A percentile compares a stretch with the other conserved stretches of the same genome.
Conservation (phyloP, 2,329 filamentous ascomycete species). For the Penicillium capsulatum region DNA sequence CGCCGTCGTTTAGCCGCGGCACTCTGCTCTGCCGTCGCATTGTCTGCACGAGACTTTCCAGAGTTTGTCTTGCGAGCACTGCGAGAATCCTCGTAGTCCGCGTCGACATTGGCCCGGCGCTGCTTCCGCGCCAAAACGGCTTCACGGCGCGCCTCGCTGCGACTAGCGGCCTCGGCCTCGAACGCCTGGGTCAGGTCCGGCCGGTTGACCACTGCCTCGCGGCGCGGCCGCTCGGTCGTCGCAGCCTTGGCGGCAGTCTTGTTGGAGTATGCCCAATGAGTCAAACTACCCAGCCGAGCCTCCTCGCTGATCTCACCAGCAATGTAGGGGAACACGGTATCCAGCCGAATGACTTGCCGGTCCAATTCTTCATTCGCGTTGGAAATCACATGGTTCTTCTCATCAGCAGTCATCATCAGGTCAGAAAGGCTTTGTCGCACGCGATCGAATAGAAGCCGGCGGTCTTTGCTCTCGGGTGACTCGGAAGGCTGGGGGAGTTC, state of each 20-base stretch:
- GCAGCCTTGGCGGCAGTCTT: constrained; percentile 58
- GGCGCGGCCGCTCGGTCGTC: constrained; percentile 66
- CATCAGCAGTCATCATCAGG: constrained; percentile 85
- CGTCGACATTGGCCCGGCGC: constrained; percentile 67
- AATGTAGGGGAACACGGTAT: constrained; percentile 81
- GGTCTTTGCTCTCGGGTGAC: constrained; percentile 35
- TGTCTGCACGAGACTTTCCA: constrained; percentile 48
- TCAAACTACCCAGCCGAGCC: constrained; percentile 83
- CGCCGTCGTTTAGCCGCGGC: constrained; percentile 67
- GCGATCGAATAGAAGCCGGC: constrained; percentile 70
- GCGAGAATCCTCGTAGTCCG: constrained; percentile 68
- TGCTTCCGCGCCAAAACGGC: constrained; percentile 73
- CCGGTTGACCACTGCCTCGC: constrained; percentile 73
- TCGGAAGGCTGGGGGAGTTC: constrained; percentile 29
- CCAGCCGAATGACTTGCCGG: constrained; percentile 77
- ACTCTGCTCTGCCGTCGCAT: constrained; percentile 21
- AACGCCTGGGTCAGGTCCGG: constrained; percentile 61
- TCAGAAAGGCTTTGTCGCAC: constrained; percentile 74
- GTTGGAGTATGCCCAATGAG: constrained; percentile 93
- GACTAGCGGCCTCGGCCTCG: constrained; percentile 76
- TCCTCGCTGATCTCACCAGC: constrained; percentile 90
- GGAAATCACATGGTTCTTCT: constrained; percentile 95
- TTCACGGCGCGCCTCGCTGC: constrained; percentile 81
- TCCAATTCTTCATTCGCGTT: constrained; percentile 87
- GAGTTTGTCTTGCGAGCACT: constrained; percentile 53